Evolutionary conservation across 1,284 basidiomycete species (phyloP).

Genomic region (Athelia psychrophila): DNA sequence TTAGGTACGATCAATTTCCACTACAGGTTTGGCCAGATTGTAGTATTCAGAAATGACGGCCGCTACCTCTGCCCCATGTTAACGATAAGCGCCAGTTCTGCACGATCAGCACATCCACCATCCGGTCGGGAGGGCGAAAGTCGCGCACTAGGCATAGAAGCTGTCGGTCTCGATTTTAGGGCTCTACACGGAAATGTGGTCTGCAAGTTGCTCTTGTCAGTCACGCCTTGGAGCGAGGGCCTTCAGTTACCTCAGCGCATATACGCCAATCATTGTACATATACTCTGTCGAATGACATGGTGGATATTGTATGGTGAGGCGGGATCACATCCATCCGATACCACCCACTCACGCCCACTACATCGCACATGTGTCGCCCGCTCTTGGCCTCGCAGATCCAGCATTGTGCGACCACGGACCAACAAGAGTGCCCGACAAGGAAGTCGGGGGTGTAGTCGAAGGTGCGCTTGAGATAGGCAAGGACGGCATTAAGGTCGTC

Average conservation of each 20-base stretch:
- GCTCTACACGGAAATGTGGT: conserved; percentile 22
- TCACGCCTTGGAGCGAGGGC: neutral
- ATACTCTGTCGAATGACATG: neutral
- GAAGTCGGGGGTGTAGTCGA: conserved; percentile 65
- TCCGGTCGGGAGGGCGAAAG: conserved; percentile 62
- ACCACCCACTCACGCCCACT: conserved; percentile 71
- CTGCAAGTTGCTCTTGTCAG: conserved; percentile 4
- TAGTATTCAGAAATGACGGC: no score
- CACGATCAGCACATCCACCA: conserved; percentile 65
- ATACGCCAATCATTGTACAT: neutral
- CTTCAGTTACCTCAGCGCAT: neutral
- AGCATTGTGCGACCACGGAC: conserved; percentile 59
- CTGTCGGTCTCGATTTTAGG: conserved; percentile 48
- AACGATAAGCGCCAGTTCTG: no score
- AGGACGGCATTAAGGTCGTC: conserved; percentile 64
- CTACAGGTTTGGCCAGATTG: no score
- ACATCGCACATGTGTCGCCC: conserved; percentile 52
- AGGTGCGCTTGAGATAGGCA: conserved; percentile 50
- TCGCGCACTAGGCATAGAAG: conserved; percentile 53
- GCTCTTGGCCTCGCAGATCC: conserved; percentile 60
- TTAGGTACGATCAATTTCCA: no score
- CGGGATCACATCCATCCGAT: conserved; percentile 65
- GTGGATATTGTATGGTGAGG: neutral
- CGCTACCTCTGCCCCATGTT: no score
- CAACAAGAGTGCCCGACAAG: conserved; percentile 76